Evolutionary conservation across 345 rosid species (phyloP).

Genomic region (Gynandropsis gynandra): DNA sequence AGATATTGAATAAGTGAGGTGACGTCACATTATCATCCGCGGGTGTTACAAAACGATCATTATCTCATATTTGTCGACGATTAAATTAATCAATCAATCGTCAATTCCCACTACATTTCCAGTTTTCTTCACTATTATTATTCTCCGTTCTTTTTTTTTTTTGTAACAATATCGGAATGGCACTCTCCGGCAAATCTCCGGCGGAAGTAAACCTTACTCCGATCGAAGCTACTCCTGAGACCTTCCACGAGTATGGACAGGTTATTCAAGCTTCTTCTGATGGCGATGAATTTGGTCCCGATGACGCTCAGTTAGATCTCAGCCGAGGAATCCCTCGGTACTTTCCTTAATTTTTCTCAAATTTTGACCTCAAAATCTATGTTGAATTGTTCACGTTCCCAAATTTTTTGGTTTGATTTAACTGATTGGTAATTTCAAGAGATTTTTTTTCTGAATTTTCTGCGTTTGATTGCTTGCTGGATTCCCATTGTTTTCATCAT

Average conservation of each 20-base stretch:
- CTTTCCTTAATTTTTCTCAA: not conserved
- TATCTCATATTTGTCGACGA: too few relatives aligned
- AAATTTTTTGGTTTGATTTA: too few relatives aligned
- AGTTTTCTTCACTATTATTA: not conserved
- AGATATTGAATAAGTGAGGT: too few relatives aligned
- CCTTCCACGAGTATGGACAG: constrained; percentile 67
- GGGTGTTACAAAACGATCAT: too few relatives aligned
- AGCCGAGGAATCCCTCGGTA: constrained; percentile 67
- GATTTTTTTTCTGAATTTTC: not conserved
- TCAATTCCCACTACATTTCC: not conserved
- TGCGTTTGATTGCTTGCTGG: too few relatives aligned
- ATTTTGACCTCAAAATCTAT: too few relatives aligned
- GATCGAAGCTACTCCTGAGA: constrained; percentile 61
- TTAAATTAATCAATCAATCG: too few relatives aligned
- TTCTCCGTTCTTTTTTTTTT: not conserved
- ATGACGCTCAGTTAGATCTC: constrained; percentile 73
- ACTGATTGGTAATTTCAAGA: too few relatives aligned
- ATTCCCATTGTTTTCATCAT: not conserved
- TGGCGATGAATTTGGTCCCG: constrained; percentile 55
- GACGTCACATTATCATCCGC: too few relatives aligned
- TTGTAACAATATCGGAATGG: not conserved
- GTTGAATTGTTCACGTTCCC: too few relatives aligned
- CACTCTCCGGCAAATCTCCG: constrained; percentile 19
- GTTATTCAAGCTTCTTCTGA: constrained; percentile 52
- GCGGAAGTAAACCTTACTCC: constrained; percentile 42